Base-by-base conservation (phyloP, 2,329 filamentous ascomycete species). In the Colletotrichum melonis region DNA sequence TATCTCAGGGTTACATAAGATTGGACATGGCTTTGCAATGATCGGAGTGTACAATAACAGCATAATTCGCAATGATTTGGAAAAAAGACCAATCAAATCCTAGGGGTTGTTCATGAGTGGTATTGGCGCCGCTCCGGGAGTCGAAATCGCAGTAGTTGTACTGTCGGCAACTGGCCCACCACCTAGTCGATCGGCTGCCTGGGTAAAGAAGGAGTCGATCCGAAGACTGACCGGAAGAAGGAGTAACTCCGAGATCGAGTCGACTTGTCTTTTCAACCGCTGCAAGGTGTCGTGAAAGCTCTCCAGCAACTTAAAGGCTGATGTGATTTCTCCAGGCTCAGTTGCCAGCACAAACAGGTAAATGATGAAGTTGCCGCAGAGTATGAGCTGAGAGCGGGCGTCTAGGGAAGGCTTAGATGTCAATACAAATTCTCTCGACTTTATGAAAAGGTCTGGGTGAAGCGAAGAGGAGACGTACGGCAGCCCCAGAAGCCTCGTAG, bases 331-430 rank as follows among this genome's bases (percentile, higher is more conserved):
- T 4, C 73, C 70, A 3, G 77, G 77, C 8, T 81, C 80, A 0
- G 83, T 81, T 0, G 85, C 84, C 4, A 86, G 78, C 1, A 87
- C 79, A 60, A 87, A 87, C 0, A 87, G 80, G 72, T 86, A 86
- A 30, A 87, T 85, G 60, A 87, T 79, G 64, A 87, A 87, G 74
- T 87, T 87, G 19, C 85, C 84, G 49, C 84, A 85, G 0, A 86
- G 78, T 4, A 87, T 86, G 0, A 87, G 77, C 68, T 87, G 85
- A 8, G 84, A 86, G 16, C 86, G 82, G 22, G 79, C 79, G 69
- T 81, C 80, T 77, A 26, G 22, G 8, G 5, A 56, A 6, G 6
- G 5, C 7, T 8, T 14, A 56, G 19, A 22, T 28, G 24, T 56
- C 16, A 28, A 24, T 19, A 49, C 0, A 22, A 8, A 9, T 56